phyloP scores from a whole-genome alignment of 1,284 basidiomycete genomes.

The Mycosarcoma mackinlayi region DNA sequence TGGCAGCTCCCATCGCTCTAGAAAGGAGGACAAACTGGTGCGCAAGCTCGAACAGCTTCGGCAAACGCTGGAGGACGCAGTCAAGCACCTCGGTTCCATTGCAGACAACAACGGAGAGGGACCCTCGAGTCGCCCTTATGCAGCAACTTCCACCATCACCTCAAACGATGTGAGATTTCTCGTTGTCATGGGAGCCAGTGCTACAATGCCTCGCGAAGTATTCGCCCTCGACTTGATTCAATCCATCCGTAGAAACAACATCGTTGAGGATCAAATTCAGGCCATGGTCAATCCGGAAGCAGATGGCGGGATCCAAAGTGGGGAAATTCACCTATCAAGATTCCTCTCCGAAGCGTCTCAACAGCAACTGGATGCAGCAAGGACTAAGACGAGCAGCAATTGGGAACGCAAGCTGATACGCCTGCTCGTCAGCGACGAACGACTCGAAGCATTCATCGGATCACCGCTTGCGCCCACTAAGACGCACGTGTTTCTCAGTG shows the following conservation, averaged over 20 bases:
- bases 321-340: not conserved
- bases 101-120: conserved; percentile 28
- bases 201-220: conserved; percentile 26
- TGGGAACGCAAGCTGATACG: conserved; percentile 57
- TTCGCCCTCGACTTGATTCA: conserved; percentile 36
- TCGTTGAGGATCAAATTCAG: not conserved
- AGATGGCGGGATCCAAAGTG: not conserved
- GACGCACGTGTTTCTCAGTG: conserved; percentile 46
- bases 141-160: not conserved
- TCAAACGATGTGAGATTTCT: conserved; percentile 23
- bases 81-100: conserved; percentile 5
- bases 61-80: conserved; percentile 18
- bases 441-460: conserved; percentile 22
- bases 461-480: conserved; percentile 24
- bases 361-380: conserved; percentile 16
- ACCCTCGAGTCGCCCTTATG: conserved; percentile 12
- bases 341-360: conserved; percentile 13
- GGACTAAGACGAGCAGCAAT: conserved; percentile 42
- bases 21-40: conserved; percentile 24
- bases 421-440: conserved; percentile 32
- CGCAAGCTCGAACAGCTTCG: conserved; percentile 30
- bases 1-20: conserved; percentile 4
- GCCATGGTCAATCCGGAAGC: not conserved
- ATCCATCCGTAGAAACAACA: conserved; percentile 12
- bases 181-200: conserved; percentile 39